Evolutionary conservation across 2,329 filamentous ascomycete species (phyloP).

Genomic region (Helicocarpus griseus): DNA sequence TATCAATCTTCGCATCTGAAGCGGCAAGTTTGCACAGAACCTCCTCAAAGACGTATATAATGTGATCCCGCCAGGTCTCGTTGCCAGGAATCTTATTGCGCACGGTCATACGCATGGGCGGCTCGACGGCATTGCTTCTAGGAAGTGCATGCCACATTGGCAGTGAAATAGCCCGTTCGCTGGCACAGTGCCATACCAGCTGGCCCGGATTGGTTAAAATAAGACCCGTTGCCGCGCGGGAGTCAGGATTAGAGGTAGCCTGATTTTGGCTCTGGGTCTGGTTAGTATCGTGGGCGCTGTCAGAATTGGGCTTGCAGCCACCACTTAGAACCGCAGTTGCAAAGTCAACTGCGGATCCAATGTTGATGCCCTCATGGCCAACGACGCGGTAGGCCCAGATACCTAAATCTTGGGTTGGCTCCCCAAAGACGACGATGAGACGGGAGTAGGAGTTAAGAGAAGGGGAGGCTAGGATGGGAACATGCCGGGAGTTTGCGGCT

Average conservation of each 20-base stretch:
- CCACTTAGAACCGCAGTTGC: conserved; percentile 37
- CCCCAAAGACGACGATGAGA: conserved; percentile 65
- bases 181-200: conserved; percentile 63
- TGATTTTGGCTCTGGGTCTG: not conserved
- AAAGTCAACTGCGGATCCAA: conserved; percentile 61
- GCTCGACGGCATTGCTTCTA: conserved; percentile 53
- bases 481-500: conserved; percentile 43
- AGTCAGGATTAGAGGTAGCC: not conserved
- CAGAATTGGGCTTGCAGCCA: conserved; percentile 16
- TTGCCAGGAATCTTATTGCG: conserved; percentile 58
- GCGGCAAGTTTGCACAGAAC: conserved; percentile 46
- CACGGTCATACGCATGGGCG: conserved; percentile 39
- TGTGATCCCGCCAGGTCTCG: conserved; percentile 48
- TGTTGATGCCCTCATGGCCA: conserved; percentile 54
- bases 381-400: conserved; percentile 61
- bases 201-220: conserved; percentile 72
- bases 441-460: conserved; percentile 50
- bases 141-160: conserved; percentile 50
- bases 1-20: conserved; percentile 49
- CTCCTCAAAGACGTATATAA: conserved; percentile 56
- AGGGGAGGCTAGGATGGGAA: conserved; percentile 58
- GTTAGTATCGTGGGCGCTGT: not conserved
- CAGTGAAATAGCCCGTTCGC: conserved; percentile 50
- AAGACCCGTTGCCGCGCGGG: conserved; percentile 41
- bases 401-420: conserved; percentile 62